These are phyloP conservation scores for Suillus clintonianus DNA, from an alignment of 768 basidiomycete species.

Conservation along the genomic window DNA sequence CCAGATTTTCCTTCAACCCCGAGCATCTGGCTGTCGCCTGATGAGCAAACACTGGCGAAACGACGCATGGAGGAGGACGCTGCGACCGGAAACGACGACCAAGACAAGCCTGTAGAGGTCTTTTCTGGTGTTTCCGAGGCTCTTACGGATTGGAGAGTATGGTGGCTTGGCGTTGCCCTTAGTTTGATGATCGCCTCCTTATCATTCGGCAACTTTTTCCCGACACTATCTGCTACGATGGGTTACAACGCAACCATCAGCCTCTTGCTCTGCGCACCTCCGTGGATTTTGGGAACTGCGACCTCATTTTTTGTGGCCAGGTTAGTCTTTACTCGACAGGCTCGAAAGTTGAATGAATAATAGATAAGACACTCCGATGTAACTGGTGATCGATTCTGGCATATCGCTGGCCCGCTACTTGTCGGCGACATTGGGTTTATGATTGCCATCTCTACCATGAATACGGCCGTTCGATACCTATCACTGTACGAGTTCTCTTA, in stretches of 20 bases:
- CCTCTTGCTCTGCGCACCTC: slow-evolving; percentile 75
- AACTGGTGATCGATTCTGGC: slow-evolving; percentile 69
- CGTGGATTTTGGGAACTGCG: slow-evolving; percentile 63
- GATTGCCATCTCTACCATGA: slow-evolving; percentile 64
- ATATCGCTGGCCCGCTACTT: slow-evolving; percentile 55
- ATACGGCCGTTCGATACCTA: slow-evolving; percentile 60
- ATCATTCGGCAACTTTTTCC: slow-evolving; percentile 80
- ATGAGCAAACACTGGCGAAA: slow-evolving; percentile 56
- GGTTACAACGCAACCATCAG: slow-evolving; percentile 63
- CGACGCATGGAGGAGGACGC: slow-evolving; percentile 63
- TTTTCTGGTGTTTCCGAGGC: slow-evolving; percentile 56
- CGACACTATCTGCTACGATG: slow-evolving; percentile 72
- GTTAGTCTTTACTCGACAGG: slow-evolving; percentile 26
- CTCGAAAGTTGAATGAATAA: slow-evolving; percentile 6
- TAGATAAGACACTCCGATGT: slow-evolving; percentile 67
- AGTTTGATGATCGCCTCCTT: slow-evolving; percentile 56
- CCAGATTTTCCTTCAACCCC: slow-evolving; percentile 73
- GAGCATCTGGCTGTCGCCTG: slow-evolving; percentile 56
- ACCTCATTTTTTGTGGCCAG: slow-evolving; percentile 56
- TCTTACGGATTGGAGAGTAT: slow-evolving; percentile 75
- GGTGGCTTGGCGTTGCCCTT: slow-evolving; percentile 71
- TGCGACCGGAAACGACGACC: slow-evolving; percentile 49
- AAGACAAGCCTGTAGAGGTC: slow-evolving; percentile 37
- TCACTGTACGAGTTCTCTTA: slow-evolving; percentile 46
- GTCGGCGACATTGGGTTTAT: slow-evolving; percentile 68